Conservation (phyloP, 1,139 yeast genomes). For the Yamadazyma buinensis region DNA sequence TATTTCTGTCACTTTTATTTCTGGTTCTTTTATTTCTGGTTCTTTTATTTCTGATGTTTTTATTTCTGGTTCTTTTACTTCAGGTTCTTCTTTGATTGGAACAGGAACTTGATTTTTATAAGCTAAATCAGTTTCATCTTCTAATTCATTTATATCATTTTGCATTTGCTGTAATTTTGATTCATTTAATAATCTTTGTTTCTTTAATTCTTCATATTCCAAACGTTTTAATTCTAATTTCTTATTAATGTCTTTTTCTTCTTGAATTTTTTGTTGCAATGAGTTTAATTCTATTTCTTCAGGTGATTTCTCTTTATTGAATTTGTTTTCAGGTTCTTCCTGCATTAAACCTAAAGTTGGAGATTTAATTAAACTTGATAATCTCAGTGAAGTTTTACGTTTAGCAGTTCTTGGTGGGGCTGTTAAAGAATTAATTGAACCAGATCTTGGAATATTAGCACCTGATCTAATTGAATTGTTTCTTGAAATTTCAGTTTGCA, state of each 20-base stretch:
- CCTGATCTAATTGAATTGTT: conserved; percentile 40
- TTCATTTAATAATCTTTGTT: conserved; percentile 19
- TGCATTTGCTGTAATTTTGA: conserved; percentile 15
- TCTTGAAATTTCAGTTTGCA: conserved; percentile 38
- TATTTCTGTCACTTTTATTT: too few species aligned
- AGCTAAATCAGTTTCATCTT: not conserved
- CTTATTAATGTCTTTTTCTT: conserved; percentile 28
- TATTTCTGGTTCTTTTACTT: not conserved
- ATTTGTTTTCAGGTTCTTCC: conserved; percentile 7
- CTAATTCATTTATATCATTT: conserved; percentile 2
- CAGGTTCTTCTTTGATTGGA: too few species aligned
- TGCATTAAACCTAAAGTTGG: conserved; percentile 9
- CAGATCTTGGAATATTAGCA: conserved; percentile 22
- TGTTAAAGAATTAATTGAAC: conserved; percentile 17
- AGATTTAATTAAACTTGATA: conserved; percentile 13
- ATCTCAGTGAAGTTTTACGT: conserved; percentile 17
- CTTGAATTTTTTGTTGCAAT: conserved; percentile 26
- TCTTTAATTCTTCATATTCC: conserved; percentile 29
- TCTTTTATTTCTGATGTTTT: not conserved
- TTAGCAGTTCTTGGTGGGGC: conserved; percentile 9
- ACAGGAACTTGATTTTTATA: not conserved
- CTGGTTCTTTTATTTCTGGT: too few species aligned
- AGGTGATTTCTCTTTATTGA: conserved; percentile 1
- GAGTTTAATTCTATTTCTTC: conserved; percentile 12
- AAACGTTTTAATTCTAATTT: conserved; percentile 28